These are phyloP conservation scores for Boletellus ananas DNA, from an alignment of 768 basidiomycete species.

Conservation along the genomic window DNA sequence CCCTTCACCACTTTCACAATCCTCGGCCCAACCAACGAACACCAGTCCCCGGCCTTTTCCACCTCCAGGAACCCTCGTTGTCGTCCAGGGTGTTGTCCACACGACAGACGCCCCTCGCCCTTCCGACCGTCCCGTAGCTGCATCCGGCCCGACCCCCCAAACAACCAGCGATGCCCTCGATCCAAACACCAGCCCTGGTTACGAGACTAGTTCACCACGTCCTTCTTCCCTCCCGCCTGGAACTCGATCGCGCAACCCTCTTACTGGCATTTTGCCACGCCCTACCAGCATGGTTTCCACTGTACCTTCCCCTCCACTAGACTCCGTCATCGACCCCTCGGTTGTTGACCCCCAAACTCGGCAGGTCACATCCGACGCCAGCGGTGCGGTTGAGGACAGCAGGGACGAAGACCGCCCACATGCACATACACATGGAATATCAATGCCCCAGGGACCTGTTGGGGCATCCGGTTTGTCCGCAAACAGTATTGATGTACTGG, in stretches of 20 bases:
- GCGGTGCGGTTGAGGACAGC: slow-evolving; percentile 5
- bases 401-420: slow-evolving; percentile 16
- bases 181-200: slow-evolving; percentile 6
- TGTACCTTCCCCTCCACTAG: slow-evolving; percentile 9
- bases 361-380: not conserved
- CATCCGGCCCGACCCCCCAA: slow-evolving; percentile 7
- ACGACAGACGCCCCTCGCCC: slow-evolving; percentile 60
- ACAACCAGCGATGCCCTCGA: slow-evolving; percentile 3
- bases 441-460: slow-evolving; percentile 23
- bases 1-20: slow-evolving; percentile 18
- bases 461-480: slow-evolving; percentile 49
- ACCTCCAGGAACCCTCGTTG: slow-evolving; percentile 73
- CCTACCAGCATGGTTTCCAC: slow-evolving; percentile 31
- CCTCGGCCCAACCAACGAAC: slow-evolving; percentile 21
- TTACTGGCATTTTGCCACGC: slow-evolving; percentile 40
- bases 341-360: slow-evolving; percentile 3
- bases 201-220: slow-evolving; percentile 6
- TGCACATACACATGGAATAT: slow-evolving; percentile 22
- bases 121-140: slow-evolving; percentile 19
- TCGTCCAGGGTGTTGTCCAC: slow-evolving; percentile 81
- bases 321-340: slow-evolving; percentile 3
- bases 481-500: slow-evolving; percentile 77
- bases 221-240: slow-evolving; percentile 27
- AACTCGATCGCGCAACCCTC: slow-evolving; percentile 31
- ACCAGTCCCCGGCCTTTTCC: slow-evolving; percentile 49